Conservation (phyloP, 495 filamentous ascomycete species). For the Chaetomium cochliodes region DNA sequence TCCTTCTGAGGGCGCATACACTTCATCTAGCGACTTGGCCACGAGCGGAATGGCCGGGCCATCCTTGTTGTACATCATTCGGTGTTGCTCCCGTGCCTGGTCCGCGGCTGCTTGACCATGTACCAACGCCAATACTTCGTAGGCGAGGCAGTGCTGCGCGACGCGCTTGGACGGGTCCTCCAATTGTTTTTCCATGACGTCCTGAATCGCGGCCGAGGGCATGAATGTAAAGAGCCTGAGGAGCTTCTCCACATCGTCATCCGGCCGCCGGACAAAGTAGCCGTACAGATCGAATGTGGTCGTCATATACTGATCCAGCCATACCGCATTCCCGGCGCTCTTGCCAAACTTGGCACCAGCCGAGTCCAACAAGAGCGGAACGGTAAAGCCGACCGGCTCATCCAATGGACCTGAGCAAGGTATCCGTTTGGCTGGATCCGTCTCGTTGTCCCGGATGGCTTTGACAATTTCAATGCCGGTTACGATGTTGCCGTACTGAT, state of each 20-base stretch:
- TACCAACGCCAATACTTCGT: conserved; percentile 73
- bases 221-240: conserved; percentile 92
- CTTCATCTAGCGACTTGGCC: background rate
- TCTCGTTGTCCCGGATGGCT: conserved; percentile 58
- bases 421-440: conserved; percentile 34
- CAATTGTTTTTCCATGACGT: conserved; percentile 64
- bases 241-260: conserved; percentile 73
- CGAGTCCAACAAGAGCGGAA: conserved; percentile 81
- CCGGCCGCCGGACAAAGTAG: conserved; percentile 81
- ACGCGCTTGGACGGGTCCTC: conserved; percentile 63
- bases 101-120: conserved; percentile 65
- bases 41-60: background rate
- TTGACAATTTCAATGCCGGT: conserved; percentile 85
- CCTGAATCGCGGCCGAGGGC: conserved; percentile 60
- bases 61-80: conserved; percentile 49
- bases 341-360: conserved; percentile 93
- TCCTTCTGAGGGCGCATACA: conserved; percentile 16
- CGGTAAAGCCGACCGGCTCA: conserved; percentile 79
- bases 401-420: conserved; percentile 38
- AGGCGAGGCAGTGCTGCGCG: conserved; percentile 79
- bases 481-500: conserved; percentile 96
- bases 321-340: conserved; percentile 89
- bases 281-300: conserved; percentile 79
- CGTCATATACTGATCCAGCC: conserved; percentile 82
- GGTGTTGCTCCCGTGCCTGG: conserved; percentile 57